Evolutionary conservation across 106 monocot genomes (phyloP).

Genomic region (Dioscorea dumetorum): DNA sequence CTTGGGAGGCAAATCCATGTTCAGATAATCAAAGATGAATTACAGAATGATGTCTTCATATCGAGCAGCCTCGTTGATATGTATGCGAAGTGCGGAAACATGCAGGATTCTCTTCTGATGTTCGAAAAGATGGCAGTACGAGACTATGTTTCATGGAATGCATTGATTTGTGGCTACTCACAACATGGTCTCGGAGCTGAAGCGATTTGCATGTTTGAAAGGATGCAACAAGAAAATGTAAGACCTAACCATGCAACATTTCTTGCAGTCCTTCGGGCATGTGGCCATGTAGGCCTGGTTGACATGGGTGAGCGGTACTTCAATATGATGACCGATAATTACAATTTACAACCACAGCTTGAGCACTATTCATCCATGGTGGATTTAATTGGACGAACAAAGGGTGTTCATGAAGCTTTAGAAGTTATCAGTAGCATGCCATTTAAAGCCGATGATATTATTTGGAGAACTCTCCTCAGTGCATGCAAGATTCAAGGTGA

Average conservation of each 20-base stretch:
- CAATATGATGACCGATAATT: conserved; percentile 40
- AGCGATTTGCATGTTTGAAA: conserved; percentile 59
- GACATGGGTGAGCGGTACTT: conserved; percentile 60
- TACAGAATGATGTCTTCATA: conserved; percentile 59
- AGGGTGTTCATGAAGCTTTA: conserved; percentile 49
- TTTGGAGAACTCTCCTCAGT: conserved; percentile 81
- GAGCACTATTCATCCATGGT: conserved; percentile 97
- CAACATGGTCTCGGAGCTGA: conserved; percentile 62
- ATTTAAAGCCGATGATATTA: conserved; percentile 62
- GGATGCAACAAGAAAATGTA: conserved; percentile 56
- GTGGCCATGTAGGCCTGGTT: conserved; percentile 64
- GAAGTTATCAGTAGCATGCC: conserved; percentile 63
- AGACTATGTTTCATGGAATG: conserved; percentile 85
- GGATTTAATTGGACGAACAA: conserved; percentile 58
- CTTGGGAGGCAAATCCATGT: conserved; percentile 84
- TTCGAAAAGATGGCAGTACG: conserved; percentile 56
- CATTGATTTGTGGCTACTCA: conserved; percentile 79
- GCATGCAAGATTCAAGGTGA: conserved; percentile 55
- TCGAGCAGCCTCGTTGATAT: conserved; percentile 90
- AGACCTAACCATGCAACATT: conserved; percentile 79
- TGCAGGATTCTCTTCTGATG: conserved; percentile 55
- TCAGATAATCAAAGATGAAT: conserved; percentile 58
- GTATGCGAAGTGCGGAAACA: conserved; percentile 87
- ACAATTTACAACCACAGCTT: conserved; percentile 65
- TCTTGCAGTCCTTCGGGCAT: conserved; percentile 74